Percentiles rank a stretch among this genome's conserved stretches.
These are phyloP conservation scores for Colletotrichum sp. DNA, from an alignment of 2,329 filamentous ascomycete species.

Conservation along the genomic window DNA sequence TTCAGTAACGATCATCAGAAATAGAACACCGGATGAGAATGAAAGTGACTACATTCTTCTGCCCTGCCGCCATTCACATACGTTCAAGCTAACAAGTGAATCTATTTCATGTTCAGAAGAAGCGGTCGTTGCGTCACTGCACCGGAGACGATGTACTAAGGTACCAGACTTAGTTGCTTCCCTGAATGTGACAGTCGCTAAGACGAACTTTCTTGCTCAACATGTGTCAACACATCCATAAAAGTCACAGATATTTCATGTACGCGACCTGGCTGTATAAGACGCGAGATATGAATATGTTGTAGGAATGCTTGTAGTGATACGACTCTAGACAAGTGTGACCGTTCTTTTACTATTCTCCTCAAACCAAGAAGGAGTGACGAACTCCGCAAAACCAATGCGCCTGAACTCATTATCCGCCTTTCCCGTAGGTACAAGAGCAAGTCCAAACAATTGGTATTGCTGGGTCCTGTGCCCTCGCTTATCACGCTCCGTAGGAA, in stretches of 20 bases:
- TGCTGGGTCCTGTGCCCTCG: not conserved
- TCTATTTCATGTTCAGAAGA: not conserved
- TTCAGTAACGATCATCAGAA: not conserved
- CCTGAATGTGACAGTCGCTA: not conserved
- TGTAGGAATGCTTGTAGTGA: not conserved
- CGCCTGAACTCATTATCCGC: not conserved
- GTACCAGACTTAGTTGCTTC: rapidly evolving
- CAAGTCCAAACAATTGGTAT: not conserved
- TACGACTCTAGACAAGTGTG: not conserved
- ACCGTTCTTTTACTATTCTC: not conserved
- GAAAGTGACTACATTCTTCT: not conserved
- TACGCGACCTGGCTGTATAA: not conserved
- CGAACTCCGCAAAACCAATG: not conserved
- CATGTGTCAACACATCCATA: not conserved
- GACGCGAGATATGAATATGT: not conserved
- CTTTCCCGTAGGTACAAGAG: not conserved
- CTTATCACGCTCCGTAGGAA: not conserved
- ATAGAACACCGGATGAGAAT: not conserved
- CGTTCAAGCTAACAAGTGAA: not conserved
- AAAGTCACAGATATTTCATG: not conserved
- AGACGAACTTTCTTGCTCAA: not conserved
- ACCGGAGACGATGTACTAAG: not conserved
- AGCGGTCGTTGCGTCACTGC: not conserved
- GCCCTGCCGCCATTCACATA: not conserved
- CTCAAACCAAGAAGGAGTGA: not conserved